phyloP scores from a whole-genome alignment of 495 filamentous ascomycete genomes.

The Entonaema liquescens region DNA sequence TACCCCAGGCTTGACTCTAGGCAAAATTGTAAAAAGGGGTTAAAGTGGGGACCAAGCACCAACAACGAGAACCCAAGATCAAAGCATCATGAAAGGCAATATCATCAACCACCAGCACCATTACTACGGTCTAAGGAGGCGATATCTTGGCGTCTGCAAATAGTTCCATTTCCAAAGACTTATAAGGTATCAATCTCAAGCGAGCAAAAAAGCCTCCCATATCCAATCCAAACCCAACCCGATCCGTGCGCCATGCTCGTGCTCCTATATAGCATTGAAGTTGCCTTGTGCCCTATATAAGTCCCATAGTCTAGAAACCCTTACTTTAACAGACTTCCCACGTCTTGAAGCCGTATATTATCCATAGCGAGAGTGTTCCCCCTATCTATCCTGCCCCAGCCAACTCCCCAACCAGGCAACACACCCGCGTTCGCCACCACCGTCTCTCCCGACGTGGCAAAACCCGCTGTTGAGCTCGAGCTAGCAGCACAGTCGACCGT shows the following conservation, averaged over 20 bases:
- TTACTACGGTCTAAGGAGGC: background rate
- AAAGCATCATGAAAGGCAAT: background rate
- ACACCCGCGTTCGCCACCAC: conserved; percentile 33
- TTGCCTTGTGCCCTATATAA: conserved; percentile 10
- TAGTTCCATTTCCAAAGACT: background rate
- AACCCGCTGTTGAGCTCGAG: conserved; percentile 39
- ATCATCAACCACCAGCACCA: background rate
- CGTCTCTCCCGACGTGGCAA: conserved; percentile 35
- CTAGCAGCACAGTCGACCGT: conserved; percentile 30
- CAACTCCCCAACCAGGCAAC: conserved; percentile 48
- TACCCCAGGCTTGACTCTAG: too few species aligned
- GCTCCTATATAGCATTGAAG: background rate
- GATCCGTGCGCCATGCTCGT: conserved; percentile 25
- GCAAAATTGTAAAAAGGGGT: too few species aligned
- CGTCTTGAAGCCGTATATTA: conserved; percentile 47
- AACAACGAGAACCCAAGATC: too few species aligned
- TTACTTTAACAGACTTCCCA: conserved; percentile 43
- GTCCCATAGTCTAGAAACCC: background rate
- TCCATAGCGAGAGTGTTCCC: conserved; percentile 39
- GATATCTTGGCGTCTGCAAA: background rate
- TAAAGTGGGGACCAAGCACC: too few species aligned
- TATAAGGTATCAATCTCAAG: background rate
- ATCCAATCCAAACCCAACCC: background rate
- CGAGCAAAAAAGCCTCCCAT: background rate
- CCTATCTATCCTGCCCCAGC: conserved; percentile 50